phyloP scores from a whole-genome alignment of 2,329 filamentous ascomycete species.

The Exophiala sp. region DNA sequence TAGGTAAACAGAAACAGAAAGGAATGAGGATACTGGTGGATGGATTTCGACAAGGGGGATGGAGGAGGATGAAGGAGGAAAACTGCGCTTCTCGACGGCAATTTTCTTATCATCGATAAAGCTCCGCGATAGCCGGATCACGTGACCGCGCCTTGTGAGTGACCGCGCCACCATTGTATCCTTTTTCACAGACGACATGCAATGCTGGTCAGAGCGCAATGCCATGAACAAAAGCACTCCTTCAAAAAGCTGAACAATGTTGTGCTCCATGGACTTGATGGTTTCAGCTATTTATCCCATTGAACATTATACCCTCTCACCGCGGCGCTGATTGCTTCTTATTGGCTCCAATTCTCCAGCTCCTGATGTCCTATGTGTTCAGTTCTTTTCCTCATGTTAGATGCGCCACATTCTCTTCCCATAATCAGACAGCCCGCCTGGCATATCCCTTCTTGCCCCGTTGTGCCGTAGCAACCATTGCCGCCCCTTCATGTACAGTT shows the following conservation, averaged over 20 bases:
- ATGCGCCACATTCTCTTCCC: conserved; percentile 2
- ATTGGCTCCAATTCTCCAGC: neutral
- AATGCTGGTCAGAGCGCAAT: too few relatives aligned
- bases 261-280: neutral
- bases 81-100: conserved; percentile 11
- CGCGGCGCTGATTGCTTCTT: neutral
- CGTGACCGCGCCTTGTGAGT: conserved; percentile 2
- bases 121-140: neutral
- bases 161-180: neutral
- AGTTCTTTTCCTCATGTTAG: neutral
- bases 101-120: neutral
- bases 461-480: conserved; percentile 2
- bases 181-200: too few relatives aligned
- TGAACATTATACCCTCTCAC: neutral
- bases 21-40: neutral
- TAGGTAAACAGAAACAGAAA: neutral
- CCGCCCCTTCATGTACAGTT: conserved; percentile 9
- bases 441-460: neutral
- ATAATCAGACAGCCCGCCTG: conserved; percentile 21
- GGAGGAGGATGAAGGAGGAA: conserved; percentile 3
- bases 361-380: neutral
- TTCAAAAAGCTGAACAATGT: too few relatives aligned
- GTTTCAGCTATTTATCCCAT: too few relatives aligned
- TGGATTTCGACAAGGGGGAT: neutral
- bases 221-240: too few relatives aligned